Base-by-base conservation (phyloP, 306 rosid genomes). In the Corylus heterophylla region DNA sequence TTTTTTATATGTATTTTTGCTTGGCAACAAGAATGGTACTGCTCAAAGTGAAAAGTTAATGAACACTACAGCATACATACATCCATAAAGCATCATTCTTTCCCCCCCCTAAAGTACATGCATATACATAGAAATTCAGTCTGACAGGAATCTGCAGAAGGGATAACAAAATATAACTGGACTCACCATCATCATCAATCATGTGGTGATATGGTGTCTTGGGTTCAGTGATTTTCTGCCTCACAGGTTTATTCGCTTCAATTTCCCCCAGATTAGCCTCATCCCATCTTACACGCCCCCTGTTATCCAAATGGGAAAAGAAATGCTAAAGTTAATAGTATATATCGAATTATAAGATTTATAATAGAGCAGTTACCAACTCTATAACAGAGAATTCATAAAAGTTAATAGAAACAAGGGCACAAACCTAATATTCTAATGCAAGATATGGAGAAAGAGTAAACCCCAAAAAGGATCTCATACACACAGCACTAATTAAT, bases 191-290 rank as follows among this genome's bases (percentile, higher is more conserved):
- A 81, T 93, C 98, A 58, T 93, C 97, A 83, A 93, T 82, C 98
- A 95, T 90, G 44, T 89, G 92, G 82, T 95, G 99, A 87, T 95
- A 95, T 48, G 99, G 99, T 50, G 99, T 95, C 92, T 95, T 95
- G 0, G 99, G 99, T 81, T 95, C 99, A 75, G 97, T 93, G 81
- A 95, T 95, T 87, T 95, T 95, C 94, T 95, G 99, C 88, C 99
- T 87, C 80, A 89, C 97, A 74, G 99, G 99, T 83, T 95, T 95
- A 86, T 83, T 93, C 73, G 99, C 98, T 84, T 95, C 99, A 85
- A 95, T 95, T 64, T 90, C 95, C 73, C 83, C 98, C 78, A 95
- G 76, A 88, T 95, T 95, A 66, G 55, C 91, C 83, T 95, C 99
- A 62, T 95, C 89, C 99, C 99, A 95, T 76, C 89, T 89, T 75